A percentile compares a stretch with the other conserved stretches of the same genome.
phyloP scores from a whole-genome alignment of 2,329 filamentous ascomycete species.

The Monosporascus sp. region DNA sequence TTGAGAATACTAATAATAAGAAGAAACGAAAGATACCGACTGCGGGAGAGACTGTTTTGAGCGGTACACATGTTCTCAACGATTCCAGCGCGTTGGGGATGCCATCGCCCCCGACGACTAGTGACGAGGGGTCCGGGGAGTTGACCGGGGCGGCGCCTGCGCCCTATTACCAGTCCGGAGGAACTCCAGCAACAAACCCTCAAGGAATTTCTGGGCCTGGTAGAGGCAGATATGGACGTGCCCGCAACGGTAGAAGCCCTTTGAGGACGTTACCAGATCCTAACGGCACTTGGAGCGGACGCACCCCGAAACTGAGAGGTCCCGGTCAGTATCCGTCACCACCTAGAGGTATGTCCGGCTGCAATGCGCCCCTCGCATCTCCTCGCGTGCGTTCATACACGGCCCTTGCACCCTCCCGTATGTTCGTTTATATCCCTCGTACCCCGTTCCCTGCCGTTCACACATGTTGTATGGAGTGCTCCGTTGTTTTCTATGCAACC shows the following conservation, averaged over 20 bases:
- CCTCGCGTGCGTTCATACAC: neutral
- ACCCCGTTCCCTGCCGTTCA: no score
- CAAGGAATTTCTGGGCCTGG: slow-evolving; percentile 80
- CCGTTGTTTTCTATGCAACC: neutral
- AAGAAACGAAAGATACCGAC: slow-evolving; percentile 98
- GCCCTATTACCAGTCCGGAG: slow-evolving; percentile 38
- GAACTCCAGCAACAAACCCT: slow-evolving; percentile 46
- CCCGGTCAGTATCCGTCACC: slow-evolving; percentile 33
- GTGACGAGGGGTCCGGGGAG: slow-evolving; percentile 28
- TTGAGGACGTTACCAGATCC: slow-evolving; percentile 55
- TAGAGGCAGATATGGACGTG: slow-evolving; percentile 74
- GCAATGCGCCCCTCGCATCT: neutral
- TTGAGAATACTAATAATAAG: slow-evolving; percentile 98
- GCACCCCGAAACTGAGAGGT: slow-evolving; percentile 40
- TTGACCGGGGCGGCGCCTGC: slow-evolving; percentile 22
- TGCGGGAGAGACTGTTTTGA: slow-evolving; percentile 61
- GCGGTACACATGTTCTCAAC: slow-evolving; percentile 33
- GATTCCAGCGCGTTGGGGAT: slow-evolving; percentile 29
- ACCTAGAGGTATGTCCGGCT: slow-evolving; percentile 37
- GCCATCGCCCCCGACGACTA: slow-evolving; percentile 27
- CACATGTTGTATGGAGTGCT: neutral
- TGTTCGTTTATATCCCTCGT: no score
- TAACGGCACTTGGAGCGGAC: slow-evolving; percentile 49
- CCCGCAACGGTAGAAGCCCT: slow-evolving; percentile 55
- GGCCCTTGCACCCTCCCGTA: neutral